Base-by-base conservation (phyloP, 495 filamentous ascomycete species). In the Aspergillus panamensis region DNA sequence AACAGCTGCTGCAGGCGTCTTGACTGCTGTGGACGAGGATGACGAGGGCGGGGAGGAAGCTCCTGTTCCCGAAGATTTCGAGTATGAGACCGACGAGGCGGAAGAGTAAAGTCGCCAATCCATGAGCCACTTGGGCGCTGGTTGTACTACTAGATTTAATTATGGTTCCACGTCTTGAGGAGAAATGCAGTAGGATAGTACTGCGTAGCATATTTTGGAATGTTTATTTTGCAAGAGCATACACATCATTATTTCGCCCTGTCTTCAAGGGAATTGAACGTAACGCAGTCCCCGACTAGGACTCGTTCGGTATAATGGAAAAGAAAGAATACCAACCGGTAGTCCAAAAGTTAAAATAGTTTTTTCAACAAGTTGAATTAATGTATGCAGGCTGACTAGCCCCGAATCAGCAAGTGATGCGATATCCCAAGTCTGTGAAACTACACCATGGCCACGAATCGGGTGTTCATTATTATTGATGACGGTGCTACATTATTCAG, bases 21-120 rank as follows among this genome's bases (percentile, higher is more conserved):
- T 96, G 61, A 92, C 86, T 8, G 87, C 90, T 0, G 83, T 92
- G 12, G 88, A 95, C 62, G 91, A 96, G 72, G 92, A 96, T 66
- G 86, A 84, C 17, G 90, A 83, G 51, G 90, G 86, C 12, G 88
- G 81, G 12, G 87, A 92, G 64, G 92, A 96, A 63, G 92, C 93
- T 2, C 79, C 84, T 14, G 69, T 87, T 21, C 93, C 93, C 13
- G 76, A 81, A 16, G 89, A 92, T 31, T 97, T 97, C 70, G 86
- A 92, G 16, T 96, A 97, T 67, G 84, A 88, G 61, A 87, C 86
- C 12, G 91, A 95, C 48, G 81, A 80, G 5, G 87, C 87, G 57
- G 84, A 82, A 12, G 82, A 86, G 43, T 68, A 69, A 82, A 60
- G 14, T 43, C 30, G 52, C 59, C 39, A n/a, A 20, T 29, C 47